phyloP scores from a whole-genome alignment of 208 protist species.

The Balamuthia mandrillaris region DNA sequence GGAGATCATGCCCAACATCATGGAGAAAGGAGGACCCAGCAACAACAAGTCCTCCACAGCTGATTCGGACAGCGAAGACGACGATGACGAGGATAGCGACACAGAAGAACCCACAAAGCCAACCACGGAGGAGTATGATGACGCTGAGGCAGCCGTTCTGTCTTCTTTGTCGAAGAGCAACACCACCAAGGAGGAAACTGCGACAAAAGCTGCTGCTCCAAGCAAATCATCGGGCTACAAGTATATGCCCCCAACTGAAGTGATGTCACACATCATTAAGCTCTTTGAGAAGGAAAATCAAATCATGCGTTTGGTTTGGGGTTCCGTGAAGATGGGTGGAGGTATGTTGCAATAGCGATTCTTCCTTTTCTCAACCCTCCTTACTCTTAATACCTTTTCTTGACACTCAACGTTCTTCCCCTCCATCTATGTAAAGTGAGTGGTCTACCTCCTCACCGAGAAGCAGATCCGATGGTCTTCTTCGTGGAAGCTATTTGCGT shows the following conservation, averaged over 20 bases:
- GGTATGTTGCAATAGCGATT: neutral
- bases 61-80: conserved; percentile 17
- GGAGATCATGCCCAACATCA: neutral
- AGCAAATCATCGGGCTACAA: neutral
- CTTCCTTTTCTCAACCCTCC: too few relatives aligned
- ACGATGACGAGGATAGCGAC: conserved; percentile 44
- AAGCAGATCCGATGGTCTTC: conserved; percentile 56
- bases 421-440: neutral
- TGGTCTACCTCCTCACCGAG: neutral
- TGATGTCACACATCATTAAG: conserved; percentile 33
- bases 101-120: neutral
- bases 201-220: too few relatives aligned
- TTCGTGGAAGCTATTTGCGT: conserved; percentile 76
- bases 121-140: neutral
- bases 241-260: conserved; percentile 9
- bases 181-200: too few relatives aligned
- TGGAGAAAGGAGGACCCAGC: neutral
- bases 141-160: conserved; percentile 1
- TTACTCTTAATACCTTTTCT: neutral
- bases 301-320: conserved; percentile 44
- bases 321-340: neutral
- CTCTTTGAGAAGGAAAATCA: conserved; percentile 47
- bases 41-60: too few relatives aligned
- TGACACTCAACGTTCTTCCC: neutral
- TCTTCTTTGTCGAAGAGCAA: too few relatives aligned